phyloP scores from a whole-genome alignment of 2,329 filamentous ascomycete species.

The Fusarium fujikuroi region DNA sequence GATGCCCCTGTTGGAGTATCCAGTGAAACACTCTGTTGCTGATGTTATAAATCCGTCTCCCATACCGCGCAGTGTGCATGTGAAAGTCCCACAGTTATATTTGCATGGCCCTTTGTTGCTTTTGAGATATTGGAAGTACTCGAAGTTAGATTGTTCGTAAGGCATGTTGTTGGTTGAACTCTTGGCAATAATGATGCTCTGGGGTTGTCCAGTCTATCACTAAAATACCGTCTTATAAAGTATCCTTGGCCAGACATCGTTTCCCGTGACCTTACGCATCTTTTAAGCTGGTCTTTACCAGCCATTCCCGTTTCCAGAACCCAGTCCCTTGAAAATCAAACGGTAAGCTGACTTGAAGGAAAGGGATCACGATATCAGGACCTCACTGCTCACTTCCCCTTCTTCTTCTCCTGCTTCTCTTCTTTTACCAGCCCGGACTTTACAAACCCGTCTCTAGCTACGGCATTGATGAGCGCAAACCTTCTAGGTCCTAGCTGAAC shows the following conservation, averaged over 20 bases:
- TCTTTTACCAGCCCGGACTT: conserved; percentile 76
- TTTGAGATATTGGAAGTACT: background rate
- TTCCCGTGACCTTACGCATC: background rate
- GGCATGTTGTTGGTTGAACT: background rate
- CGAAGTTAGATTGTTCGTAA: background rate
- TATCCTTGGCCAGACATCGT: background rate
- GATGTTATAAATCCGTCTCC: conserved; percentile 4
- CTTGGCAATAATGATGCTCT: background rate
- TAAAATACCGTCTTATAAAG: background rate
- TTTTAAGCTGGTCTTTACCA: background rate
- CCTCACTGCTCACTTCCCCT: conserved; percentile 44
- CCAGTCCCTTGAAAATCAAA: background rate
- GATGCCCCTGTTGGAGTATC: conserved; percentile 39
- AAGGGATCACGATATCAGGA: background rate
- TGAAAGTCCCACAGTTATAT: background rate
- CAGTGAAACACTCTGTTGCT: conserved; percentile 25
- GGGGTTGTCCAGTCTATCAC: background rate
- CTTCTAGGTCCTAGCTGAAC: conserved; percentile 87
- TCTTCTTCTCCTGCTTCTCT: conserved; percentile 47
- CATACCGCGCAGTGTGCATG: background rate
- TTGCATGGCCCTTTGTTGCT: background rate
- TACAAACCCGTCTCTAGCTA: conserved; percentile 85
- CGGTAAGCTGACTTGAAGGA: background rate
- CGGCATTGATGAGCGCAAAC: conserved; percentile 90
- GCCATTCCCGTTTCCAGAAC: too few species aligned